Evolutionary conservation across 2,329 filamentous ascomycete genomes (phyloP).

Genomic region (Rhynchosporium agropyri): DNA sequence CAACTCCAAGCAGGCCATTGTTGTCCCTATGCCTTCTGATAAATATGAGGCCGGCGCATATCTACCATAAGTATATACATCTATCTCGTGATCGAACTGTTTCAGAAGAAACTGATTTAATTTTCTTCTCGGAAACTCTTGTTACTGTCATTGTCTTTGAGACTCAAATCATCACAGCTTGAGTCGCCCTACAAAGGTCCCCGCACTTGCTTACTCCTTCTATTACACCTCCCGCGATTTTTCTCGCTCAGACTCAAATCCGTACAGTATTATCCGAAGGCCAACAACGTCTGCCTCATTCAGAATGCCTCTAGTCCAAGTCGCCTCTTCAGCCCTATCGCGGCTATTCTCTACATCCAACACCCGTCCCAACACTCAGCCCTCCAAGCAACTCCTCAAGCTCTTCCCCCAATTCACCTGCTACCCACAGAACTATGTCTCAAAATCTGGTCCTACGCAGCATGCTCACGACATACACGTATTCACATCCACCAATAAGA

Average conservation of each 20-base stretch:
- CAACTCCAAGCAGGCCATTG: too few species aligned
- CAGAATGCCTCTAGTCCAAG: neutral
- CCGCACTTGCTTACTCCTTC: neutral
- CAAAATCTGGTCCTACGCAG: slow-evolving; percentile 7
- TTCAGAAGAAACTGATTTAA: too few species aligned
- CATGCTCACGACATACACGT: neutral
- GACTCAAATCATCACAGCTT: too few species aligned
- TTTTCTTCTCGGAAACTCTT: too few species aligned
- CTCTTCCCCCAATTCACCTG: neutral
- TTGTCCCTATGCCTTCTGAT: too few species aligned
- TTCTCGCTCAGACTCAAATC: neutral
- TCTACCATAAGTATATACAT: too few species aligned
- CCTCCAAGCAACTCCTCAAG: neutral
- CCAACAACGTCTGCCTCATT: neutral
- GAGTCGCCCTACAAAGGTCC: too few species aligned
- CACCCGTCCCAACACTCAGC: neutral
- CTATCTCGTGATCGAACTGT: too few species aligned
- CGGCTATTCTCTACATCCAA: neutral
- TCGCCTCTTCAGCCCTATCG: neutral
- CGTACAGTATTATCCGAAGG: neutral
- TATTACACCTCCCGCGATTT: neutral
- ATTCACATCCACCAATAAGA: slow-evolving; percentile 2
- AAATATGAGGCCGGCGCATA: too few species aligned
- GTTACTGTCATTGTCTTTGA: too few species aligned
- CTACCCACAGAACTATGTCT: slow-evolving; percentile 1